Evolutionary conservation across 805 yeast genomes (phyloP).

Genomic region (Teunomyces stri): DNA sequence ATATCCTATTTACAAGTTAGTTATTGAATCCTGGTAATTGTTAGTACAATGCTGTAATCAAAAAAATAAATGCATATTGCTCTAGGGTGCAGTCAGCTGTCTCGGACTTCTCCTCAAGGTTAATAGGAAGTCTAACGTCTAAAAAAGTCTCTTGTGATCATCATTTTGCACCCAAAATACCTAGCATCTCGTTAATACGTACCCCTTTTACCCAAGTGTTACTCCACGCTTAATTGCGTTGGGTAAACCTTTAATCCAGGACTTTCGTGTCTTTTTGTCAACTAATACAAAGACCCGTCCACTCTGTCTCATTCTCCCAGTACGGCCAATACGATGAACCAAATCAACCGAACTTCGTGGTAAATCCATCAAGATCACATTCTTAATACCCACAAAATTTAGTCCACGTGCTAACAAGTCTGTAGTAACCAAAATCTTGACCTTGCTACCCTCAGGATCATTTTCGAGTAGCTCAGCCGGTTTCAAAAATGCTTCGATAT

Average conservation of each 20-base stretch:
- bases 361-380: constrained; percentile 79
- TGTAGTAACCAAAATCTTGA: constrained; percentile 80
- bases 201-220: constrained; percentile 25
- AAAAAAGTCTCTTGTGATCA: constrained; percentile 30
- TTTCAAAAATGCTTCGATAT: constrained; percentile 60
- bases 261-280: constrained; percentile 61
- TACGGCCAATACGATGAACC: constrained; percentile 89
- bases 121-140: constrained; percentile 45
- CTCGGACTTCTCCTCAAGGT: constrained; percentile 34
- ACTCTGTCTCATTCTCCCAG: constrained; percentile 85
- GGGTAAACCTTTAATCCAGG: constrained; percentile 82
- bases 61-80: neutral
- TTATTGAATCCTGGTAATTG: neutral
- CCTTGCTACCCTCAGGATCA: constrained; percentile 24
- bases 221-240: constrained; percentile 56
- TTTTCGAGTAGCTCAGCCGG: constrained; percentile 50
- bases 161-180: constrained; percentile 17
- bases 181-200: neutral
- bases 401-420: constrained; percentile 89
- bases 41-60: constrained; percentile 1
- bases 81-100: constrained; percentile 19
- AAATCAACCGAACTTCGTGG: constrained; percentile 84
- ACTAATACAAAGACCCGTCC: constrained; percentile 86
- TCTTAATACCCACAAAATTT: constrained; percentile 77
- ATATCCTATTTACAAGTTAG: constrained; percentile 1